Evolutionary conservation across 2,329 filamentous ascomycete genomes (phyloP), one percentile per base, ranked within the genome.

Genomic region (Exutisphaerella laricina): DNA sequence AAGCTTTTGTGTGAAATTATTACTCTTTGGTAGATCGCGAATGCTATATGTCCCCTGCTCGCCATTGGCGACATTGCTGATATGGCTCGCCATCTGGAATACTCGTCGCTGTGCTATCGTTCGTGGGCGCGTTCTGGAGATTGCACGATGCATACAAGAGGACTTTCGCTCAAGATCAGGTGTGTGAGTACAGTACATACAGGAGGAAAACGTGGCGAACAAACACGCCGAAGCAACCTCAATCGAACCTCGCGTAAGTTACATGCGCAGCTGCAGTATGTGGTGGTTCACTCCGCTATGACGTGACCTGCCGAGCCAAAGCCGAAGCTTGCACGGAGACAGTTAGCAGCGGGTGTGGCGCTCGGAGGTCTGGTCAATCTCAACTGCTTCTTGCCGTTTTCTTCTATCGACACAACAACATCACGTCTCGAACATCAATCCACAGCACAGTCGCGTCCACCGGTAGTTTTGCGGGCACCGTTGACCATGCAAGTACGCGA

Each of bases 1-100:
- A 3, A 96, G 70, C 39, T 75, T 78, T 2, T 70, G 67, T 1
- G 80, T 84, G 62, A 84, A 84, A 43, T 70, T 70, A 58, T 77
- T 78, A n/a, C 77, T 77, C 58, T 83, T 84, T 7, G 77, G 78
- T 29, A 84, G 66, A 9, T 78, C 73, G 29, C 61, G 57, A 12
- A 74, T 63, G n/a, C 62, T 67, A 43, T 58, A 60, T 6, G 52
- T 58, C 44, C 53, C 65, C 50, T 42, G 45, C 18, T 55, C 45
- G 41, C 43, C 43, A 21, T 53, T 48, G 30, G 50, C 46, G 46
- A 53, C 54, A 30, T 49, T 61, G 48, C 52, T 60, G 38, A 71
- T 54, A 31, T 72, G 70, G 44, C 60, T 64, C 54, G 70, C 67
- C 63, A 70, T 66, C 61, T 69, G 65, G 22, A 62, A 55, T 22